Base-by-base conservation (phyloP, 2,329 filamentous ascomycete genomes). In the Botryosphaeria dothidea region DNA sequence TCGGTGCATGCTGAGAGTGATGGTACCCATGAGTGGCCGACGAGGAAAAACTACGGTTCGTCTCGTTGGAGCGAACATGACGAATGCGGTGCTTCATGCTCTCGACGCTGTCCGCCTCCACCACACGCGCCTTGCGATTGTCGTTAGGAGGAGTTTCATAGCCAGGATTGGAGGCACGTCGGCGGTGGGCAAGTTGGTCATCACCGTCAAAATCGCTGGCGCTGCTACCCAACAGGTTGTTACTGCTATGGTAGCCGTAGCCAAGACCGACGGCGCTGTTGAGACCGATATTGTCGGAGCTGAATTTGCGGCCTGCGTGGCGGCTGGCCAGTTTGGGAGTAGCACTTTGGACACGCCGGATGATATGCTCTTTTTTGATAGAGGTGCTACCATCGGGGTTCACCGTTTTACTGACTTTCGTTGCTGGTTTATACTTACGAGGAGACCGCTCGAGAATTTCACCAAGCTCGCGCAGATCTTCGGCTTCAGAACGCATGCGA, bases 401-500 rank as follows among this genome's bases (percentile, higher is more conserved):
- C n/a, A 34, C 17, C 4, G 56, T 60, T 9, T 38, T 48, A 5
- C 38, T 60, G 69, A 2, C 72, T 65, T 43, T 67, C 69, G 17
- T 43, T 49, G 45, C 43, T 23, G 46, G 43, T 36, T 51, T 46
- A 48, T 79, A 75, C 67, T 80, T 83, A 11, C 82, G 75, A 5
- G 81, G 81, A 19, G 79, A 82, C 5, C 74, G 70, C 34, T 83
- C 79, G 4, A 83, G 69, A 0, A 75, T 73, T 43, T 79, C 70
- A 4, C 76, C 74, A 3, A 84, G 67, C 19, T 80, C 73, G 5
- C 31, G 43, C 3, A 65, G n/a, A 21, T 81, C 79, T 29, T 78
- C 77, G 43, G 70, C 71, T 60, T 80, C 73, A 25, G 79, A 71
- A 65, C 79, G 77, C 69, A 80, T 77, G 15, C 78, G 78, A 34